A percentile compares a stretch with the other conserved stretches of the same genome.
These are phyloP conservation scores for Pseudocercospora cruenta DNA, from an alignment of 2,329 filamentous ascomycete species.

Conservation along the genomic window DNA sequence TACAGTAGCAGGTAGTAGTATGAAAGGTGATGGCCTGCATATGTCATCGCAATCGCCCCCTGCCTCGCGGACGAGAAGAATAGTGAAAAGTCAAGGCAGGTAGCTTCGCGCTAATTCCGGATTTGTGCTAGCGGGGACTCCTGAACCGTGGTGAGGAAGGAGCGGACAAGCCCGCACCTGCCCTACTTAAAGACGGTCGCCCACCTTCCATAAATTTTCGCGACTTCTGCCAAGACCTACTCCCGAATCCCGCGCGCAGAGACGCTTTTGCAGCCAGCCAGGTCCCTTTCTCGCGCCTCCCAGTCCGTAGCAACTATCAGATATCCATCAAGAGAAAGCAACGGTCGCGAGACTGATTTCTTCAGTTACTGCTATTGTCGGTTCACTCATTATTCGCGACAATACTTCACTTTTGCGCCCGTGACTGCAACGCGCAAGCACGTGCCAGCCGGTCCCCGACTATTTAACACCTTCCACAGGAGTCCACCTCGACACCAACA, in stretches of 20 bases:
- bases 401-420: slow-evolving; percentile 7
- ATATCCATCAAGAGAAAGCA: slow-evolving; percentile 11
- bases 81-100: not conserved
- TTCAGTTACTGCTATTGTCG: slow-evolving; percentile 3
- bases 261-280: not conserved
- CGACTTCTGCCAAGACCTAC: not conserved
- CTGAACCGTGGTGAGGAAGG: not conserved
- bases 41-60: not conserved
- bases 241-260: not conserved
- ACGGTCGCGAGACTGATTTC: slow-evolving; percentile 10
- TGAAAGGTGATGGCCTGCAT: not conserved
- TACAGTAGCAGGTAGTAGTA: not conserved
- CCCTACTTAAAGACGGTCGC: not conserved
- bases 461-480: slow-evolving; percentile 7
- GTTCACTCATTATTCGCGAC: not conserved
- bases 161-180: not conserved
- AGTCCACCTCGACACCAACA: slow-evolving; percentile 6
- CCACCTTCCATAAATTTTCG: not conserved
- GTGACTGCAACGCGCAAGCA: slow-evolving; percentile 12
- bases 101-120: not conserved
- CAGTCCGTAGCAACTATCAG: slow-evolving; percentile 8
- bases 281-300: not conserved
- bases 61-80: not conserved
- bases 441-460: slow-evolving; percentile 13
- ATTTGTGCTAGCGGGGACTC: not conserved